Base-by-base conservation (phyloP, 176 grass and related monocot species). In the Paspalum vaginatum region DNA sequence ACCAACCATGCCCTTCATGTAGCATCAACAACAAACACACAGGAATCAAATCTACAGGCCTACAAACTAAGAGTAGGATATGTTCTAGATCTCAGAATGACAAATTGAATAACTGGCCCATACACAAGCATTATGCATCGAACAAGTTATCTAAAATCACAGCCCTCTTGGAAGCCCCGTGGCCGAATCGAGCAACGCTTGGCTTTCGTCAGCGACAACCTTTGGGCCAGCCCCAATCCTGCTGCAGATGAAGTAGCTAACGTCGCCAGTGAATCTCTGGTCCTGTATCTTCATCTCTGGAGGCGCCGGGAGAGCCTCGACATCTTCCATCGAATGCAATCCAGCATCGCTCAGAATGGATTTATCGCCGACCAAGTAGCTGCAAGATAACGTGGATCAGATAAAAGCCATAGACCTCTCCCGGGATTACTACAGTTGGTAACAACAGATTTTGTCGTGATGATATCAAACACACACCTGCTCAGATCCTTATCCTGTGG, bases 351-450 rank as follows among this genome's bases (percentile, higher is more conserved):
- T 52, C 53, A 97, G 71, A 73, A 94, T 92, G 1, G 96, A 93
- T 86, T 95, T 98, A 60, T 98, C 96, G 3, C 96, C 96, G 61
- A 95, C 73, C 73, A 95, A 72, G 82, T 93, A 95, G 84, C 96
- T 98, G 87, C 40, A 72, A 51, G 14, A 72, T 50, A 38, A 65
- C 15, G 57, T 21, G 73, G 41, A 21, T 90, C 50, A 87, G 47
- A 66, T 68, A 57, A n/a, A n/a, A n/a, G n/a, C n/a, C 10, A 81
- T 75, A 77, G 16, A 53, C 9, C 37, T 80, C 59, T 25, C 91
- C 90, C 82, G 32, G 32, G 32, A 32, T 6, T 3, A 46, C 4
- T 68, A 80, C 47, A 62, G 25, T 44, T 2, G 27, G 17, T 12
- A 76, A 41, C 17, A 64, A 11, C 10, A 40, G 9, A 12, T 81